phyloP scores from a whole-genome alignment of 192 early-diverging fungal genomes.

The Coemansia sp. region DNA sequence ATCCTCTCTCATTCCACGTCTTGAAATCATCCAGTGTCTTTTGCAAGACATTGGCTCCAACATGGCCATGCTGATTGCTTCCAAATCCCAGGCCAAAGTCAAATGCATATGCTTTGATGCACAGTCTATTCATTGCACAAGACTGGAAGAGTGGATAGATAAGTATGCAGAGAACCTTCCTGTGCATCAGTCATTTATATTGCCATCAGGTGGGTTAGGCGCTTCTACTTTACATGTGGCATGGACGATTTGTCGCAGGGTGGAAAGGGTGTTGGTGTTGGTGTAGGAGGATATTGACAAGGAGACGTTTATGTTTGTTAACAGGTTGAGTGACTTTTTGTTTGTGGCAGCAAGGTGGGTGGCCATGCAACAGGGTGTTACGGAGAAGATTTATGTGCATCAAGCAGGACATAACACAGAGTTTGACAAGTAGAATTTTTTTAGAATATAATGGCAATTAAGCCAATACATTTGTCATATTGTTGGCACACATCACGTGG shows the following conservation, averaged over 20 bases:
- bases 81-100: constrained; percentile 59
- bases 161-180: constrained; percentile 66
- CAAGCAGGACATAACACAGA: constrained; percentile 35
- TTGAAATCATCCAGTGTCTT: constrained; percentile 80
- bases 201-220: constrained; percentile 87
- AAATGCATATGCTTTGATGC: constrained; percentile 75
- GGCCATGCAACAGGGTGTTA: constrained; percentile 65
- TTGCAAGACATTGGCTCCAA: constrained; percentile 91
- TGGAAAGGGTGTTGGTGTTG: constrained; percentile 78
- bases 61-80: constrained; percentile 76
- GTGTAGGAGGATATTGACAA: constrained; percentile 55
- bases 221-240: constrained; percentile 80
- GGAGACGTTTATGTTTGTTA: constrained; percentile 37
- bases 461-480: no score
- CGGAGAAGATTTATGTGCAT: constrained; percentile 73
- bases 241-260: constrained; percentile 78
- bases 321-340: constrained; percentile 79
- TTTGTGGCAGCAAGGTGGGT: constrained; percentile 85
- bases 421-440: constrained; percentile 34
- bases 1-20: constrained; percentile 19
- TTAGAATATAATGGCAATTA: neutral
- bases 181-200: constrained; percentile 76
- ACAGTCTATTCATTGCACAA: constrained; percentile 58
- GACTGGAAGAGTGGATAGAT: constrained; percentile 87
- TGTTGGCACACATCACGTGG: no score